Evolutionary conservation across 2,329 filamentous ascomycete species (phyloP).

Genomic region (Paracorniculantispora psalliotae): DNA sequence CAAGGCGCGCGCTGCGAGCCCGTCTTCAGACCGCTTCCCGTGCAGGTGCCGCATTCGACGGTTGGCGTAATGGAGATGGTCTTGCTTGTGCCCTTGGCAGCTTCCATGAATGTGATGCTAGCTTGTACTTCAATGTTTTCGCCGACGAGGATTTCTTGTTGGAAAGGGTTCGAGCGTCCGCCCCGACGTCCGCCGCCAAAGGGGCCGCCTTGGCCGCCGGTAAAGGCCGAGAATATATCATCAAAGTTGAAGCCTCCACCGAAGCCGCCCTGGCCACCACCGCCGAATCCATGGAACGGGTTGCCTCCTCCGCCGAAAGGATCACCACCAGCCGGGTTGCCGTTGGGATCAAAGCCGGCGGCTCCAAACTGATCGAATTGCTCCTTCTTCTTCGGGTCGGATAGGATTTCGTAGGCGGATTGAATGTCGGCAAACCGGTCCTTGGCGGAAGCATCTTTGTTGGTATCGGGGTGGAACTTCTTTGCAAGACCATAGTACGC

Average conservation of each 20-base stretch:
- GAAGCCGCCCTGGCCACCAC: slow-evolving; percentile 61
- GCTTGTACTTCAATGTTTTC: slow-evolving; percentile 94
- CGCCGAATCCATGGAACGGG: slow-evolving; percentile 57
- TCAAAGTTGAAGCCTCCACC: slow-evolving; percentile 89
- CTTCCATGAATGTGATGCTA: slow-evolving; percentile 92
- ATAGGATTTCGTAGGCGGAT: slow-evolving; percentile 87
- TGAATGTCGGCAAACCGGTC: slow-evolving; percentile 94
- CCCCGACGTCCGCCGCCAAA: slow-evolving; percentile 50
- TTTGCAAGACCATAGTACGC: slow-evolving; percentile 97
- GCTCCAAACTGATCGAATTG: slow-evolving; percentile 88
- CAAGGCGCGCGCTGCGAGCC: slow-evolving; percentile 71
- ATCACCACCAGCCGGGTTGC: slow-evolving; percentile 54
- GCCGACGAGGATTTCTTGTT: slow-evolving; percentile 77
- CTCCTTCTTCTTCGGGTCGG: slow-evolving; percentile 87
- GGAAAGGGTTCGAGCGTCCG: slow-evolving; percentile 60
- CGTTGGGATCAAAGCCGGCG: slow-evolving; percentile 77
- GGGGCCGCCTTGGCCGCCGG: slow-evolving; percentile 45
- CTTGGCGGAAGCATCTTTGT: slow-evolving; percentile 90
- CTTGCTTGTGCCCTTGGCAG: slow-evolving; percentile 84
- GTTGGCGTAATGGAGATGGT: slow-evolving; percentile 83
- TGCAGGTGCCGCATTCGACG: slow-evolving; percentile 75
- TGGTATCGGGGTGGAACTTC: slow-evolving; percentile 96
- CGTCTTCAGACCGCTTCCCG: slow-evolving; percentile 76
- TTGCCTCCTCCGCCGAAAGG: slow-evolving; percentile 60
- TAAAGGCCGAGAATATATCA: slow-evolving; percentile 87